A percentile compares a stretch with the other conserved stretches of the same genome.
These are phyloP conservation scores for Globisporangium orthogonon DNA, from an alignment of 352 stramenopile genomes.

Conservation along the genomic window DNA sequence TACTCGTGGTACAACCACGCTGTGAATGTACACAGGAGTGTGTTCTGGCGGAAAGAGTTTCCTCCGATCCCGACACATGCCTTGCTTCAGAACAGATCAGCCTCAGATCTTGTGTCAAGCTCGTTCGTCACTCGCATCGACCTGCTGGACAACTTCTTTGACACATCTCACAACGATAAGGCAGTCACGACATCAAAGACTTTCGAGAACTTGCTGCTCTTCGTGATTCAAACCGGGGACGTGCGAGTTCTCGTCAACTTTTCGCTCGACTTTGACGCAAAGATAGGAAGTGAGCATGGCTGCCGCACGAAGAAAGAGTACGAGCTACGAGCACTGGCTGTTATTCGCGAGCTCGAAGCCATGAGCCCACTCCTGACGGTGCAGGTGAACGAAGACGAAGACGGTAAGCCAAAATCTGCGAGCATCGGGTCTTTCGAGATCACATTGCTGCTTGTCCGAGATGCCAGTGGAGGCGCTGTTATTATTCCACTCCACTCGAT, in stretches of 20 bases:
- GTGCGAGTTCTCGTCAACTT: conserved; percentile 37
- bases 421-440: conserved; percentile 51
- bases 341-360: conserved; percentile 37
- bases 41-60: conserved; percentile 50
- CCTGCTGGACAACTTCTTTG: conserved; percentile 51
- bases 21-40: conserved; percentile 34
- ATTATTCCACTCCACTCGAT: conserved; percentile 54
- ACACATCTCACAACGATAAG: conserved; percentile 46
- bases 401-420: conserved; percentile 8
- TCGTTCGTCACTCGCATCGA: conserved; percentile 16
- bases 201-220: conserved; percentile 54
- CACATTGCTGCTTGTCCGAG: conserved; percentile 30
- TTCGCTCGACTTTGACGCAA: conserved; percentile 27
- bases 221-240: conserved; percentile 42
- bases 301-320: conserved; percentile 50
- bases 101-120: background rate
- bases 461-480: conserved; percentile 14
- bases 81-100: background rate
- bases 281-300: conserved; percentile 31
- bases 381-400: conserved; percentile 23
- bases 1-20: conserved; percentile 24
- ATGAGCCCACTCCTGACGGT: conserved; percentile 46
- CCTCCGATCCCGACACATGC: conserved; percentile 20
- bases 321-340: conserved; percentile 27
- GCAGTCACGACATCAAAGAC: conserved; percentile 27